Evolutionary conservation across 129 eudicot species (phyloP), one percentile per base, ranked within the genome.

Genomic region (Apium graveolens): DNA sequence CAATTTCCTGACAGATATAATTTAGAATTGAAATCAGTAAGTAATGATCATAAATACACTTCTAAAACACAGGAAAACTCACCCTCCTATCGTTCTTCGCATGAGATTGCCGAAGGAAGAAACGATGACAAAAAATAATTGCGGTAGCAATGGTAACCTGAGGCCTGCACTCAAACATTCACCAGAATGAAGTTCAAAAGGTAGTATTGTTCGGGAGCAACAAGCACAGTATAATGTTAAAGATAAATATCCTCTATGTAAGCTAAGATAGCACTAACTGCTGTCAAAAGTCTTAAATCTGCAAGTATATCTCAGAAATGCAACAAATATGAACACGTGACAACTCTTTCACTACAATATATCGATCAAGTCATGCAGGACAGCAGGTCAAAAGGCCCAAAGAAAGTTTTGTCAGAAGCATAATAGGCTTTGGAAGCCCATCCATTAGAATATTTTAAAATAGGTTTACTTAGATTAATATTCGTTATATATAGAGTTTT

Each of bases 141-240:
- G 98, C 98, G 0, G 98, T 94, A 51, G 98, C 98, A 82, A 94
- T 94, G 55, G 98, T 94, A 41, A 94, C 98, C 93, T 94, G 98
- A 72, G 98, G 98, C 92, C 98, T 94, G 96, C 87, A 87, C 39
- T 62, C 60, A 70, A 70, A n/a, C 37, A 38, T 49, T 53, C 20
- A 29, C 14, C 66, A 57, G 32, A n/a, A 57, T n/a, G 16, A 57
- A n/a, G 5, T n/a, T 55, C 7, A 53, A 7, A 24, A 24, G 27
- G 26, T 18, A 51, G 21, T 53, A 21, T 21, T 53, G 63, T 53
- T 26, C 65, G 2, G 5, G 65, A 5, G 5, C 32, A n/a, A 5
- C n/a, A n/a, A 8, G 66, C 66, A 57, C 3, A 9, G 66, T 57
- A 27, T 7, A 16, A 20, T 49, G 27, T 57, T n/a, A n/a, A n/a